Evolutionary conservation across 768 basidiomycete species (phyloP).

Genomic region (Wakefieldia striispora): DNA sequence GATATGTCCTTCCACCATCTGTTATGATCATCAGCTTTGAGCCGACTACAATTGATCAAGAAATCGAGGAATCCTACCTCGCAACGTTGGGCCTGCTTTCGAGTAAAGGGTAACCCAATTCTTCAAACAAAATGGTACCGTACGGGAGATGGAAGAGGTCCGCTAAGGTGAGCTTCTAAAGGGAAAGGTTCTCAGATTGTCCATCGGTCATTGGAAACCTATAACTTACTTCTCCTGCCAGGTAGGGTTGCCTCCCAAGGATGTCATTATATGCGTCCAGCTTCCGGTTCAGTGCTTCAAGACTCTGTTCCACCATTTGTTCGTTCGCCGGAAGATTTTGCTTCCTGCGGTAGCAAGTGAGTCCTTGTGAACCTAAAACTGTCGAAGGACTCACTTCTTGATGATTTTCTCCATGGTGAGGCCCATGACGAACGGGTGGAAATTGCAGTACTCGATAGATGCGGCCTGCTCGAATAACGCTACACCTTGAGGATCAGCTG

Average conservation of each 20-base stretch:
- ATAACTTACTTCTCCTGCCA: conserved; percentile 52
- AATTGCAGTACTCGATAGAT: conserved; percentile 35
- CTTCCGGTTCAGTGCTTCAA: conserved; percentile 32
- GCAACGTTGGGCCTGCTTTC: conserved; percentile 25
- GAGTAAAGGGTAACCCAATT: conserved; percentile 20
- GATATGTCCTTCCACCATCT: conserved; percentile 55
- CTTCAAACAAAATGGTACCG: conserved; percentile 30
- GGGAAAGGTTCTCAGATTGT: neutral
- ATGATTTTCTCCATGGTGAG: conserved; percentile 49
- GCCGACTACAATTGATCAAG: too few relatives aligned
- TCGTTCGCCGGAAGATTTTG: conserved; percentile 16
- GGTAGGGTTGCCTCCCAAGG: conserved; percentile 49
- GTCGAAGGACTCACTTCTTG: conserved; percentile 41
- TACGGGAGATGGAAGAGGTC: conserved; percentile 47
- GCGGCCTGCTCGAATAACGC: conserved; percentile 24
- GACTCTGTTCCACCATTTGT: conserved; percentile 19
- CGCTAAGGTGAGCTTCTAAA: conserved; percentile 42
- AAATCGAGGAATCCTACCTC: conserved; percentile 14
- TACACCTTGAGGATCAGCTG: conserved; percentile 9
- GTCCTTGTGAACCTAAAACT: neutral
- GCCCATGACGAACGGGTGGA: conserved; percentile 45
- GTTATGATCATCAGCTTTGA: neutral
- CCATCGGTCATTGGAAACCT: neutral
- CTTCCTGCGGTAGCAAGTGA: conserved; percentile 11
- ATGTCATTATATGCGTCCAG: conserved; percentile 54